phyloP scores from a whole-genome alignment of 768 basidiomycete species.

The Mycena albidolilacea region DNA sequence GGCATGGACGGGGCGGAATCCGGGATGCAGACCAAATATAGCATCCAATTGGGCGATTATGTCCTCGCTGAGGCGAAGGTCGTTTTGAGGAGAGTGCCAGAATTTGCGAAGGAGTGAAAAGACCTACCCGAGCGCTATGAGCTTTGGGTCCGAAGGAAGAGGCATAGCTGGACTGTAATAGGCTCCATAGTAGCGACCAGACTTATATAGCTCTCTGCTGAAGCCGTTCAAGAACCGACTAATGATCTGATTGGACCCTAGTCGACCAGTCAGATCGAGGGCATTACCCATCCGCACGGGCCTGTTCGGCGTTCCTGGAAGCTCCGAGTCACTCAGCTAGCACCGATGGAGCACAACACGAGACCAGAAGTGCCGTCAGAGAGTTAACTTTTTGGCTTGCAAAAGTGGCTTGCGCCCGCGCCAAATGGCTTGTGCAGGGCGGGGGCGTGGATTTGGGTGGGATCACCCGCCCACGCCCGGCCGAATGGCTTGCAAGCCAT shows the following conservation, averaged over 20 bases:
- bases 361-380: no score
- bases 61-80: conserved; percentile 6
- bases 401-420: no score
- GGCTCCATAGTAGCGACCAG: neutral
- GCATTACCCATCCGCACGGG: neutral
- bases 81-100: neutral
- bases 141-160: conserved; percentile 38
- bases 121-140: conserved; percentile 29
- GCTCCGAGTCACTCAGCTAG: no score
- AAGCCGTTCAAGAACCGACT: neutral
- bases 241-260: neutral
- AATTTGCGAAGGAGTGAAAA: neutral
- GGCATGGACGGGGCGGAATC: conserved; percentile 25
- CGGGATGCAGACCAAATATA: conserved; percentile 40
- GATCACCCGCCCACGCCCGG: no score
- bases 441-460: no score
- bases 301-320: no score
- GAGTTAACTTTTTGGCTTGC: no score
- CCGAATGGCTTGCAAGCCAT: no score
- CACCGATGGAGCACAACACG: no score
- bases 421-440: no score
- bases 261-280: neutral
- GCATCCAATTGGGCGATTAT: conserved; percentile 35
- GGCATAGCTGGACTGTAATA: conserved; percentile 32
- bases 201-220: neutral